These are phyloP conservation scores for Cercospora janseana DNA, from an alignment of 2,329 filamentous ascomycete genomes.

Conservation along the genomic window DNA sequence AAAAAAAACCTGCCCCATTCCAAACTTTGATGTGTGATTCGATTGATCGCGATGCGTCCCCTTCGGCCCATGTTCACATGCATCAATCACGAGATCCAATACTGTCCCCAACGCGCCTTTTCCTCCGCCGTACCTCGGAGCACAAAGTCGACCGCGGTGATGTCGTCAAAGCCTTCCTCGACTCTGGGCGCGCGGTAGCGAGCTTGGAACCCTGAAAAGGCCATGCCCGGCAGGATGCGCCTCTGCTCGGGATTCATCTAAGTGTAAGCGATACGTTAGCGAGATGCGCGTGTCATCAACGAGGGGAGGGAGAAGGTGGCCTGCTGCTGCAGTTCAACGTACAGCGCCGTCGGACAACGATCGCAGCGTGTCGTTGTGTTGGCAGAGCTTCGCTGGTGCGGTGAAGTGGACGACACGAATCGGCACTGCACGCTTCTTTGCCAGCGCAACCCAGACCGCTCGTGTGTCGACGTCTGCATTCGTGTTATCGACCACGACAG, in stretches of 20 bases:
- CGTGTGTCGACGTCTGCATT: conserved; percentile 79
- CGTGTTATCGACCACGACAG: conserved; percentile 89
- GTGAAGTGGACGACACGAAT: conserved; percentile 86
- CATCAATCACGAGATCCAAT: conserved; percentile 62
- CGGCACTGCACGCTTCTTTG: conserved; percentile 66
- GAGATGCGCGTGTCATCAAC: too few relatives aligned
- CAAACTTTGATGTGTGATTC: not conserved
- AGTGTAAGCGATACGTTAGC: too few relatives aligned
- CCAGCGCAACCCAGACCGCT: conserved; percentile 73
- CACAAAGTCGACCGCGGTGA: conserved; percentile 69
- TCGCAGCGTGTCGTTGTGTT: conserved; percentile 86
- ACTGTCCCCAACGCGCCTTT: conserved; percentile 69
- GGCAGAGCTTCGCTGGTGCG: conserved; percentile 64
- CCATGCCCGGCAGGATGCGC: conserved; percentile 69
- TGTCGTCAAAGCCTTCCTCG: conserved; percentile 80
- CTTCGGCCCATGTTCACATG: conserved; percentile 6
- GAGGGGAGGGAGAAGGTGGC: too few relatives aligned
- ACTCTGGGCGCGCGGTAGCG: conserved; percentile 70
- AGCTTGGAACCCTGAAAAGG: conserved; percentile 72
- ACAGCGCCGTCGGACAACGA: conserved; percentile 54
- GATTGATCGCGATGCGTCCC: not conserved
- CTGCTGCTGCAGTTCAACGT: conserved; percentile 24
- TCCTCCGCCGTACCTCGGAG: conserved; percentile 62
- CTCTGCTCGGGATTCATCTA: conserved; percentile 82
- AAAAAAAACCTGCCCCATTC: too few relatives aligned